Percentiles rank a stretch among this genome's conserved stretches.
phyloP scores from a whole-genome alignment of 2,329 filamentous ascomycete species.

The Fusarium hainanense region DNA sequence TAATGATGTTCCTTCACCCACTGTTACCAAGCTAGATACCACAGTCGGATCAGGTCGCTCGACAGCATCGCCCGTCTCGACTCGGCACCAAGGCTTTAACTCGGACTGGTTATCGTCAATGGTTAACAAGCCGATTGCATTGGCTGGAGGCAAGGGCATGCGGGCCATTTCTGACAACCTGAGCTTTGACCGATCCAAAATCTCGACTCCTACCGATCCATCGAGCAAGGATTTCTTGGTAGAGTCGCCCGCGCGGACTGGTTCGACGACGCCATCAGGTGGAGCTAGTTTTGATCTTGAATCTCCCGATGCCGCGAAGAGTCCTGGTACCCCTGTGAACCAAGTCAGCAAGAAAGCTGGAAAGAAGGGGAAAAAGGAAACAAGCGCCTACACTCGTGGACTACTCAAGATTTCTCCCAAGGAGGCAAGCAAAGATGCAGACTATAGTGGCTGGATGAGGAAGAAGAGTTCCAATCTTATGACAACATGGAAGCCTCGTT shows the following conservation, averaged over 20 bases:
- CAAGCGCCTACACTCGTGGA: slow-evolving; percentile 91
- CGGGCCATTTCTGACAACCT: slow-evolving; percentile 86
- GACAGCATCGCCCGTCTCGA: slow-evolving; percentile 58
- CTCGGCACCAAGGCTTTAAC: slow-evolving; percentile 58
- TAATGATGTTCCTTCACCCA: slow-evolving; percentile 66
- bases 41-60: slow-evolving; percentile 52
- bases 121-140: slow-evolving; percentile 62
- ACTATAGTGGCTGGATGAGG: slow-evolving; percentile 99
- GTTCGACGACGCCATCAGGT: slow-evolving; percentile 75
- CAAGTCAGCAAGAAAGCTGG: slow-evolving; percentile 61
- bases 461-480: slow-evolving; percentile 97
- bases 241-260: slow-evolving; percentile 73
- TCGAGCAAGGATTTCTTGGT: slow-evolving; percentile 48
- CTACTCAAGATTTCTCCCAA: slow-evolving; percentile 82
- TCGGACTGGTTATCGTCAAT: slow-evolving; percentile 66
- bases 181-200: slow-evolving; percentile 65
- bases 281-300: slow-evolving; percentile 82
- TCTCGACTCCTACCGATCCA: slow-evolving; percentile 61
- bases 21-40: slow-evolving; percentile 70
- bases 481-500: slow-evolving; percentile 95
- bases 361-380: slow-evolving; percentile 90
- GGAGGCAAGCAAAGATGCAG: slow-evolving; percentile 86
- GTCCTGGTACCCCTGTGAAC: slow-evolving; percentile 61
- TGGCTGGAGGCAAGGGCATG: slow-evolving; percentile 72
- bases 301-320: slow-evolving; percentile 73